phyloP scores from a whole-genome alignment of 805 yeast species.

The Barnettozyma botsteinii region DNA sequence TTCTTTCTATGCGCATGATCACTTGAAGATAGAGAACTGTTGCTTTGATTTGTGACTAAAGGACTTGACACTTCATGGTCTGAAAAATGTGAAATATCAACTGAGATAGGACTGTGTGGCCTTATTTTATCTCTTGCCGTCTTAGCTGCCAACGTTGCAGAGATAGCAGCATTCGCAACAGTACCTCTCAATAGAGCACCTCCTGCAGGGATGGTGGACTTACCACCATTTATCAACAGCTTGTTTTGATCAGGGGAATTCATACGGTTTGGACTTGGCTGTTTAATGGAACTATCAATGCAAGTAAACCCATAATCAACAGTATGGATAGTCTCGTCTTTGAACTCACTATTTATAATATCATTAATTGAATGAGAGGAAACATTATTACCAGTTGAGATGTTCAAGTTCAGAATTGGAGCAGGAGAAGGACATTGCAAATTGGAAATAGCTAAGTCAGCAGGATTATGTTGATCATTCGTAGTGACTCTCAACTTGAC shows the following conservation, averaged over 20 bases:
- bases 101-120: constrained; percentile 13
- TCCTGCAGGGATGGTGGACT: constrained; percentile 40
- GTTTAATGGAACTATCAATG: neutral
- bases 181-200: constrained; percentile 38
- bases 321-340: constrained; percentile 2
- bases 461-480: constrained; percentile 33
- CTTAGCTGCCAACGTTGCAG: constrained; percentile 36
- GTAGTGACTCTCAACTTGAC: constrained; percentile 1
- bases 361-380: constrained; percentile 23
- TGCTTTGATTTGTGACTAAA: constrained; percentile 13
- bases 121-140: constrained; percentile 27
- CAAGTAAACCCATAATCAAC: neutral
- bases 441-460: constrained; percentile 52
- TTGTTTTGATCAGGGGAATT: neutral
- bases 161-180: constrained; percentile 33
- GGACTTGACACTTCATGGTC: constrained; percentile 1
- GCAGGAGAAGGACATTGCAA: constrained; percentile 71
- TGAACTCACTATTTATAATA: constrained; percentile 18
- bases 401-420: constrained; percentile 44
- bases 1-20: constrained; percentile 17
- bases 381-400: constrained; percentile 20
- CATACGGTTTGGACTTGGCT: constrained; percentile 4
- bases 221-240: neutral
- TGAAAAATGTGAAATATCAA: neutral
- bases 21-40: constrained; percentile 19